Conservation (phyloP, 1,284 basidiomycete genomes). For the Tetrapyrgos nigripes region DNA sequence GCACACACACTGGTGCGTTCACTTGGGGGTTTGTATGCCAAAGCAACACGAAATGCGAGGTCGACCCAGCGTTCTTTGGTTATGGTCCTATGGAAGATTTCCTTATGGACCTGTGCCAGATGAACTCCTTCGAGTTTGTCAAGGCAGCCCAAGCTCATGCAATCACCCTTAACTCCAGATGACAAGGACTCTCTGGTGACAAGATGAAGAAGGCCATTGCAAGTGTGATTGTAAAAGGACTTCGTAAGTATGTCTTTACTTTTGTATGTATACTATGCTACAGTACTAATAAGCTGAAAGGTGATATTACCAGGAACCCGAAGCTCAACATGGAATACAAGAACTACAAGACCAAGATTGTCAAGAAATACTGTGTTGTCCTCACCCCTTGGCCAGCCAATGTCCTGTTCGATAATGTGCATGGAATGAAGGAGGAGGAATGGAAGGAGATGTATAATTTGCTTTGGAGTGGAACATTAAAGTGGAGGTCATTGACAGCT, state of each 20-base stretch:
- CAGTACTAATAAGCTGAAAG: background rate
- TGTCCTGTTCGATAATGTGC: background rate
- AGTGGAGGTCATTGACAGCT: no score
- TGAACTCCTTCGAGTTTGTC: background rate
- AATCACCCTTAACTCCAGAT: background rate
- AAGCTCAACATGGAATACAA: constrained; percentile 1
- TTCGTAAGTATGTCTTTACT: background rate
- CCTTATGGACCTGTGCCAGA: background rate
- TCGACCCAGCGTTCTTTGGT: background rate
- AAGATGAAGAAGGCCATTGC: background rate
- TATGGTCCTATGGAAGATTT: constrained; percentile 3
- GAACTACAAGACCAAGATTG: background rate
- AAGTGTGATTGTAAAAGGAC: background rate
- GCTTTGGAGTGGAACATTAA: background rate
- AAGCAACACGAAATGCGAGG: background rate
- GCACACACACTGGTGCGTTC: background rate
- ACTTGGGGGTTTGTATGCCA: background rate
- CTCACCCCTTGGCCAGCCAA: background rate
- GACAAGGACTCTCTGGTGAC: background rate
- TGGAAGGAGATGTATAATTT: background rate
- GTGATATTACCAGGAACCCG: background rate
- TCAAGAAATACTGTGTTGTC: background rate
- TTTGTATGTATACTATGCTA: background rate
- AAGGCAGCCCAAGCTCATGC: background rate
- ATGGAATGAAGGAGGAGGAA: background rate